Conservation (phyloP, 106 monocot species). For the Phalaenopsis equestris region DNA sequence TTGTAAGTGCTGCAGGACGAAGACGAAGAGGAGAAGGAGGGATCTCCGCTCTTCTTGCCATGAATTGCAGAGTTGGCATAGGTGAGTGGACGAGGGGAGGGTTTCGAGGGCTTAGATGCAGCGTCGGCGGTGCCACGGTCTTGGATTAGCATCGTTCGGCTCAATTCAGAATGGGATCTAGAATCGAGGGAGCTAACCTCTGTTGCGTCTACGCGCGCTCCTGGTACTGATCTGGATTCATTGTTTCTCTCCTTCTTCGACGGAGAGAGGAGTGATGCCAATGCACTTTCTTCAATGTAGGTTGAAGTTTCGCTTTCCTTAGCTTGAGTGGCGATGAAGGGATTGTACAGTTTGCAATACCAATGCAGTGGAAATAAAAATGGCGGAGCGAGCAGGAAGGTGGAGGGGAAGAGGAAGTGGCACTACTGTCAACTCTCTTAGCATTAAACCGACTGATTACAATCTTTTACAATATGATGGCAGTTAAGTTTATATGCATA, state of each 20-base stretch:
- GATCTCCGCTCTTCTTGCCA: slow-evolving; percentile 32
- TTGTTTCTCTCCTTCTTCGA: not conserved
- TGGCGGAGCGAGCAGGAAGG: not conserved
- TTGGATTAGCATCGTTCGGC: slow-evolving; percentile 2
- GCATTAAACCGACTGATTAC: too few relatives aligned
- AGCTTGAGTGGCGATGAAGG: not conserved
- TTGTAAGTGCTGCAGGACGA: slow-evolving; percentile 49
- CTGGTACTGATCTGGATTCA: not conserved
- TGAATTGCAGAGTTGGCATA: slow-evolving; percentile 9
- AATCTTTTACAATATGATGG: too few relatives aligned
- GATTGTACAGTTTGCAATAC: not conserved
- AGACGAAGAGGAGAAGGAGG: slow-evolving; percentile 39
- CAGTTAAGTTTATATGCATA: too few relatives aligned
- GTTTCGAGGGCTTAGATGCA: not conserved
- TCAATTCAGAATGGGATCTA: not conserved
- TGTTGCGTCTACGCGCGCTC: not conserved
- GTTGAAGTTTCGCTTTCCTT: slow-evolving; percentile 2
- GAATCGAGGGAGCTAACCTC: not conserved
- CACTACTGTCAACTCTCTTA: too few relatives aligned
- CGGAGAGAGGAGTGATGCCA: not conserved
- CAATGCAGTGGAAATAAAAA: not conserved
- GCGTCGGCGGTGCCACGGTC: not conserved
- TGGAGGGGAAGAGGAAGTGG: not conserved
- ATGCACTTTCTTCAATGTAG: not conserved
- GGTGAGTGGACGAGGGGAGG: not conserved